Evolutionary conservation across 768 basidiomycete species (phyloP).

Genomic region (Xerocomellus chrysenteron): DNA sequence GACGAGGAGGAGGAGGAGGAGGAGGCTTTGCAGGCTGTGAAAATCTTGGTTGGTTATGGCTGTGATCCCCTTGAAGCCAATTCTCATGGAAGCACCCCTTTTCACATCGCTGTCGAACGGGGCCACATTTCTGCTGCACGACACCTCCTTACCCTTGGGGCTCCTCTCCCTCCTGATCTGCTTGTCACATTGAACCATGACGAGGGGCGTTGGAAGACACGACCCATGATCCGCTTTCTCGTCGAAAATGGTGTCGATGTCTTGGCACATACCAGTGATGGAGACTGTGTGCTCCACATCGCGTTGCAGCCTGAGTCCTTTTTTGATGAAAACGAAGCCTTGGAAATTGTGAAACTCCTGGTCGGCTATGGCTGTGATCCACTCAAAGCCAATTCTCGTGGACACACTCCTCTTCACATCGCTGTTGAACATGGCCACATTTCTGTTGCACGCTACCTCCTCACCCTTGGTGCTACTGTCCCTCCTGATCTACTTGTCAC

Average conservation of each 20-base stretch:
- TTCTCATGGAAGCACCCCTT: not conserved
- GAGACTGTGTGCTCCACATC: not conserved
- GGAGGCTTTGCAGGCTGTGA: not conserved
- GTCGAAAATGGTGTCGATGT: not conserved
- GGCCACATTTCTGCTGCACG: not conserved
- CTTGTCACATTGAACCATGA: not conserved
- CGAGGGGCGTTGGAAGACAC: no score
- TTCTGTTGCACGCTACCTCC: not conserved
- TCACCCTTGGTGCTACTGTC: not conserved
- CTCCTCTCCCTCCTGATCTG: not conserved
- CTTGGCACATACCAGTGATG: not conserved
- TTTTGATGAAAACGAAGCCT: not conserved
- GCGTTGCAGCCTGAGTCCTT: not conserved
- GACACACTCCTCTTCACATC: not conserved
- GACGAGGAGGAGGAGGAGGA: accelerated
- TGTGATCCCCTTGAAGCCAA: not conserved
- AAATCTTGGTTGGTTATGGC: not conserved
- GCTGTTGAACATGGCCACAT: not conserved
- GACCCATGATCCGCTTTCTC: not conserved
- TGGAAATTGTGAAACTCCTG: not conserved
- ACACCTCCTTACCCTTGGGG: not conserved
- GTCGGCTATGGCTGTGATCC: not conserved
- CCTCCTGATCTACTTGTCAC: not conserved
- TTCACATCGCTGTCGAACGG: not conserved
- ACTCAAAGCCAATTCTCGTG: not conserved